phyloP scores from a whole-genome alignment of 2,329 filamentous ascomycete genomes.

The Cercospora brassicicola region DNA sequence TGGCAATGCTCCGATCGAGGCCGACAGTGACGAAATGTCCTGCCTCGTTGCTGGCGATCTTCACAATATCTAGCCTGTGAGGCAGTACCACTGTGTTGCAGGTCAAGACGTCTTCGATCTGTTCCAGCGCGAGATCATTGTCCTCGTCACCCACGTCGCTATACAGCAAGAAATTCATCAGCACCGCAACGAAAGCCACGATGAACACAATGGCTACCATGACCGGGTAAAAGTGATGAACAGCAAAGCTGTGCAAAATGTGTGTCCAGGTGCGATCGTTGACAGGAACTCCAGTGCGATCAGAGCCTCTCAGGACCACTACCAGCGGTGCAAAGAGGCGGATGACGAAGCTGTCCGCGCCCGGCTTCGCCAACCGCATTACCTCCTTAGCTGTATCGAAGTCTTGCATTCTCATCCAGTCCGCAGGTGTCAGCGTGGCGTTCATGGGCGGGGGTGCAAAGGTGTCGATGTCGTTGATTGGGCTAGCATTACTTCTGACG shows the following conservation, averaged over 20 bases:
- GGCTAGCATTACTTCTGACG: slow-evolving; percentile 19
- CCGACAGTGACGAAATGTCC: slow-evolving; percentile 69
- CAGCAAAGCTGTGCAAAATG: slow-evolving; percentile 48
- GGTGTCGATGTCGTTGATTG: slow-evolving; percentile 32
- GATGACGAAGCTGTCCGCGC: slow-evolving; percentile 69
- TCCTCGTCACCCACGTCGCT: slow-evolving; percentile 55
- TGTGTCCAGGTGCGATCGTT: slow-evolving; percentile 55
- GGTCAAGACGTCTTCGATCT: slow-evolving; percentile 56
- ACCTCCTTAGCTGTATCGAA: slow-evolving; percentile 76
- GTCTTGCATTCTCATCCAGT: slow-evolving; percentile 76
- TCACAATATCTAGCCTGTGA: slow-evolving; percentile 68
- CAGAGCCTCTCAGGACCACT: slow-evolving; percentile 68
- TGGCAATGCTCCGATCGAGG: slow-evolving; percentile 64
- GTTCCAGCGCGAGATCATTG: slow-evolving; percentile 47
- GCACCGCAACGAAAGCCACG: slow-evolving; percentile 64
- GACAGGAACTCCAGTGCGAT: slow-evolving; percentile 55
- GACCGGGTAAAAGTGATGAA: slow-evolving; percentile 70
- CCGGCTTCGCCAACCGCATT: slow-evolving; percentile 72
- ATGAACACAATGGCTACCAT: slow-evolving; percentile 63
- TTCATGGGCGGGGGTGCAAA: slow-evolving; percentile 61
- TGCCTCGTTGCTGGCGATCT: slow-evolving; percentile 61
- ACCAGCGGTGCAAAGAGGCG: slow-evolving; percentile 73
- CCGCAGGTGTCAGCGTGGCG: slow-evolving; percentile 71
- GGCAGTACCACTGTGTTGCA: slow-evolving; percentile 62
- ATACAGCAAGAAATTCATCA: slow-evolving; percentile 74